These are phyloP conservation scores for Tetracladium marchalianum DNA, from an alignment of 495 filamentous ascomycete genomes.

Conservation along the genomic window DNA sequence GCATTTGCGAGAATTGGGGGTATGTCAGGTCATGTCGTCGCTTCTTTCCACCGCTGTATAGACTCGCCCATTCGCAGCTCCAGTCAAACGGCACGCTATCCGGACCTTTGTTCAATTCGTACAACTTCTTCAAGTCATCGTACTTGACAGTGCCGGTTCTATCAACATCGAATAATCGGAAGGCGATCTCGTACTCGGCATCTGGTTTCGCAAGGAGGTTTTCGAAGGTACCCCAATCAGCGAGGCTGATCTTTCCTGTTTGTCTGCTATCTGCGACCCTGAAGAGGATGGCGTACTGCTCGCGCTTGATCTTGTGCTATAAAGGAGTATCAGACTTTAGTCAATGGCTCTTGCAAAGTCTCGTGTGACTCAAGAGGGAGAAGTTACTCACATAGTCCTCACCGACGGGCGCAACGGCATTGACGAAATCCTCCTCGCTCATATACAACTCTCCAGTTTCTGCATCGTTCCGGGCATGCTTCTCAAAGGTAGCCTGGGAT, in stretches of 20 bases:
- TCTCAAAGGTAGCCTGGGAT: conserved; percentile 62
- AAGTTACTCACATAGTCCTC: conserved; percentile 76
- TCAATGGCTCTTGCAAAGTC: conserved; percentile 12
- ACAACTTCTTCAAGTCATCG: conserved; percentile 71
- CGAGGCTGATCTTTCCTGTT: conserved; percentile 59
- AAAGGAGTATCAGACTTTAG: conserved; percentile 17
- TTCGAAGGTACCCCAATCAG: conserved; percentile 88
- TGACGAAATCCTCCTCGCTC: conserved; percentile 74
- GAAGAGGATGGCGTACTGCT: conserved; percentile 91
- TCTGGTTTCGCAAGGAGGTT: conserved; percentile 90
- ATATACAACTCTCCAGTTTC: conserved; percentile 69
- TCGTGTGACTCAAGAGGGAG: conserved; percentile 1
- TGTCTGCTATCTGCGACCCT: conserved; percentile 71
- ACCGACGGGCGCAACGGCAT: conserved; percentile 75
- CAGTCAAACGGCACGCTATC: conserved; percentile 89
- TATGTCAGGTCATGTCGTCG: conserved; percentile 86
- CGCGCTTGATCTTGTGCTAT: conserved; percentile 93
- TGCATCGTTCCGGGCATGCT: conserved; percentile 66
- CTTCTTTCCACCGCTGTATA: conserved; percentile 81
- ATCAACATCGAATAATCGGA: conserved; percentile 85
- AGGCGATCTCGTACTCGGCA: conserved; percentile 97
- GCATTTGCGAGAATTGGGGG: conserved; percentile 95
- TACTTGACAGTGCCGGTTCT: conserved; percentile 77
- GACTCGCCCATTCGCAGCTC: conserved; percentile 92
- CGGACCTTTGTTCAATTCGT: conserved; percentile 70